These are phyloP conservation scores for Ophiostoma quercus DNA, from an alignment of 2,329 filamentous ascomycete species.

Conservation along the genomic window DNA sequence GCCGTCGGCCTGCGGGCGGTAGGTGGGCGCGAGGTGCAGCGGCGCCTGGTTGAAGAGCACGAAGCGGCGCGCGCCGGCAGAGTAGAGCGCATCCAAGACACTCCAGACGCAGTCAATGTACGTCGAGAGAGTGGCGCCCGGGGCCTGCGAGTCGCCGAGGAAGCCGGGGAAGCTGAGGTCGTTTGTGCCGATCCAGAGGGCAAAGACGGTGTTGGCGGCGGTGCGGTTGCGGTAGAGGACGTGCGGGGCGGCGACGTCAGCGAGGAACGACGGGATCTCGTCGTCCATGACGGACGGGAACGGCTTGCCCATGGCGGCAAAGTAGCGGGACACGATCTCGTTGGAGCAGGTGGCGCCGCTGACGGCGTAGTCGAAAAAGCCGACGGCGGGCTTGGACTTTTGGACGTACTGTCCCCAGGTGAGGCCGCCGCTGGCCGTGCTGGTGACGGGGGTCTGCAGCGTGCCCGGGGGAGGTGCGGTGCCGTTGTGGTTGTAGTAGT, in stretches of 20 bases:
- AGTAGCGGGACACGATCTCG: constrained; percentile 54
- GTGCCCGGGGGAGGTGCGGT: constrained; percentile 57
- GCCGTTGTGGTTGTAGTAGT: constrained; percentile 56
- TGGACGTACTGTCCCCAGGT: constrained; percentile 65
- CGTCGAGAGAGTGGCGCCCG: constrained; percentile 55
- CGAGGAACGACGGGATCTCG: constrained; percentile 53
- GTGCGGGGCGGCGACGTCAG: constrained; percentile 41
- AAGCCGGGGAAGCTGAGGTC: constrained; percentile 65
- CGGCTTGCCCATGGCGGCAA: constrained; percentile 44
- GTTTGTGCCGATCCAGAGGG: constrained; percentile 78
- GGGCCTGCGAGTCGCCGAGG: constrained; percentile 57
- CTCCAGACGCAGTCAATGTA: constrained; percentile 64
- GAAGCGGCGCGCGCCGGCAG: constrained; percentile 62
- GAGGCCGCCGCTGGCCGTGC: constrained; percentile 59
- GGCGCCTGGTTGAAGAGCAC: constrained; percentile 66
- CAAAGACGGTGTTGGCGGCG: constrained; percentile 61
- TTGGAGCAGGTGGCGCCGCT: constrained; percentile 69
- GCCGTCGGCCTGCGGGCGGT: constrained; percentile 46
- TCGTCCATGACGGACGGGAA: constrained; percentile 62
- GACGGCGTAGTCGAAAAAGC: constrained; percentile 65
- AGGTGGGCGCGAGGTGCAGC: constrained; percentile 62
- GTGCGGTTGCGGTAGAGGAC: constrained; percentile 43
- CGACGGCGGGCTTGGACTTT: constrained; percentile 52
- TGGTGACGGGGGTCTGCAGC: constrained; percentile 42
- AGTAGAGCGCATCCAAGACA: constrained; percentile 56